A percentile compares a stretch with the other conserved stretches of the same genome.
Conservation (phyloP, 192 early-diverging fungal genomes). For the Coemansia sp. region DNA sequence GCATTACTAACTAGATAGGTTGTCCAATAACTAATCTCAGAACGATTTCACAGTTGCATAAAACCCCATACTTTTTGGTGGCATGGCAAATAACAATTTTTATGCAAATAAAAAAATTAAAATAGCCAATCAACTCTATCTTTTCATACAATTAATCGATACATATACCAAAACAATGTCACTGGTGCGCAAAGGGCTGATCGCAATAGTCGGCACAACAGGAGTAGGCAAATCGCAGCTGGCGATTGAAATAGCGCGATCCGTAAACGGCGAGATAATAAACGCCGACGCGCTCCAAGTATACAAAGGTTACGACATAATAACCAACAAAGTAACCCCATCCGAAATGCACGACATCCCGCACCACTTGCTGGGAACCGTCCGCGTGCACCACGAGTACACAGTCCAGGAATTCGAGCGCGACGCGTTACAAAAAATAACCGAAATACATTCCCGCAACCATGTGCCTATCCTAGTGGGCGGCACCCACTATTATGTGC, state of each 20-base stretch:
- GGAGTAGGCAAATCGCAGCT: slow-evolving; percentile 98
- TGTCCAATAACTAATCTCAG: no score
- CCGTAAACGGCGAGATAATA: slow-evolving; percentile 83
- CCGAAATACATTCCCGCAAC: slow-evolving; percentile 70
- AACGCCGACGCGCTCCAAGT: slow-evolving; percentile 97
- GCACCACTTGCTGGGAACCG: slow-evolving; percentile 86
- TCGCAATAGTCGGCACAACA: slow-evolving; percentile 83
- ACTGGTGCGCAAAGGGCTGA: slow-evolving; percentile 40
- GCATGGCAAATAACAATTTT: no score
- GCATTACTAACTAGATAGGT: no score
- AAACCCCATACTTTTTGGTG: no score
- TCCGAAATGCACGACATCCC: slow-evolving; percentile 66
- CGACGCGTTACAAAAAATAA: slow-evolving; percentile 75
- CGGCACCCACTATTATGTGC: slow-evolving; percentile 97
- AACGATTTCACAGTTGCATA: no score
- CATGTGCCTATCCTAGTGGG: slow-evolving; percentile 86
- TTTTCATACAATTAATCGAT: not conserved
- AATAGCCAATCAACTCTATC: not conserved
- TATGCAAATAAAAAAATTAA: not conserved
- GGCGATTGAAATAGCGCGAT: slow-evolving; percentile 81
- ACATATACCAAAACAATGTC: slow-evolving; percentile 2
- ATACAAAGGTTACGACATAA: slow-evolving; percentile 86
- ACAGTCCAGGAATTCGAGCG: slow-evolving; percentile 80
- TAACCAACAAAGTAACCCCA: slow-evolving; percentile 89
- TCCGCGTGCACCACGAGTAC: slow-evolving; percentile 76